Conservation (phyloP, 306 rosid species). For the Begonia peltatifolia region DNA sequence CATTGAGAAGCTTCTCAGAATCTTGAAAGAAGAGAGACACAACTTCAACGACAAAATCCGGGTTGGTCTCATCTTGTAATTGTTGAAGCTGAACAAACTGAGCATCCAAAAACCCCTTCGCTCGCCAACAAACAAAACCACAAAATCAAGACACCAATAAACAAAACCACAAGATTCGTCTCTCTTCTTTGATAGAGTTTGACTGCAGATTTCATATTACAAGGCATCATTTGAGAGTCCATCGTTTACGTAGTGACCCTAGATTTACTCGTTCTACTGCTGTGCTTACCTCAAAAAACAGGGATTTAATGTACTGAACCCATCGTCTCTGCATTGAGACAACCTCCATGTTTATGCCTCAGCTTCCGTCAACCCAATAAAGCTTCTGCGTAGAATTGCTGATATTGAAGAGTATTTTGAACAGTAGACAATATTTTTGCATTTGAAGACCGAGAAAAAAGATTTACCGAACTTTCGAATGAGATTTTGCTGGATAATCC, state of each 20-base stretch:
- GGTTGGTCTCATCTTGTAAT: constrained; percentile 93
- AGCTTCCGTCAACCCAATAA: constrained; percentile 17
- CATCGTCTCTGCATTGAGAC: constrained; percentile 87
- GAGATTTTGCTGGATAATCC: too few relatives aligned
- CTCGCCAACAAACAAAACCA: constrained; percentile 4
- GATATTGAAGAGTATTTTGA: constrained; percentile 25
- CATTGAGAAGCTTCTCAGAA: constrained; percentile 86
- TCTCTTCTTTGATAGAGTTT: too few relatives aligned
- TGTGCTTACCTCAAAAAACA: constrained; percentile 56
- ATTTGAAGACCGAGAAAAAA: too few relatives aligned
- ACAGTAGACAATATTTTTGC: too few relatives aligned
- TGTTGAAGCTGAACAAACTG: constrained; percentile 92
- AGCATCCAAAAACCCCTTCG: constrained; percentile 62
- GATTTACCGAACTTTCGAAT: too few relatives aligned
- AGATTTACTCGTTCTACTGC: too few relatives aligned
- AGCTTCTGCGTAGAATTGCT: constrained; percentile 18
- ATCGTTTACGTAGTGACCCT: too few relatives aligned
- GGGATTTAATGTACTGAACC: constrained; percentile 58
- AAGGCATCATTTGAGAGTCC: too few relatives aligned
- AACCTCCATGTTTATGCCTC: constrained; percentile 49
- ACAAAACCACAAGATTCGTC: constrained; percentile 3
- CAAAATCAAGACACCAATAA: constrained; percentile 9
- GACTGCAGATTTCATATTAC: not conserved
- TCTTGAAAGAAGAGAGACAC: constrained; percentile 91
- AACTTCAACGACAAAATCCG: constrained; percentile 93